Conservation (phyloP, 2,329 filamentous ascomycete genomes). For the Fusarium torreyae region DNA sequence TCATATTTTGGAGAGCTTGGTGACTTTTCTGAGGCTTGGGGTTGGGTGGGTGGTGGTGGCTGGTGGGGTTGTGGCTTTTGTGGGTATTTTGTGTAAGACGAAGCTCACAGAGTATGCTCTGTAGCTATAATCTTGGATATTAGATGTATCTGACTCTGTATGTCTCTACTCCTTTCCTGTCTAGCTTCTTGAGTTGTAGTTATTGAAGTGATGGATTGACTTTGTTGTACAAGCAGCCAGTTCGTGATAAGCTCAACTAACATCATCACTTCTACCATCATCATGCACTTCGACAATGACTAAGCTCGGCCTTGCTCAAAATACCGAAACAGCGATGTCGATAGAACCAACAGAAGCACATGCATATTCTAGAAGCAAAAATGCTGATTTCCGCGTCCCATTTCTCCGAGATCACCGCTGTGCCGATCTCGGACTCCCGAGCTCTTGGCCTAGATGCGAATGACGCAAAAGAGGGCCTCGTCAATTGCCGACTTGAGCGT, state of each 20-base stretch:
- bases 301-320: constrained; percentile 21
- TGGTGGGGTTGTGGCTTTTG: constrained; percentile 10
- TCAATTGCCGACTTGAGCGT: background rate
- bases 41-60: constrained; percentile 17
- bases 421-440: constrained; percentile 37
- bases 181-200: too few species aligned
- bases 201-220: too few species aligned
- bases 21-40: constrained; percentile 23
- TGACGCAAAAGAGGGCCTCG: constrained; percentile 13
- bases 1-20: constrained; percentile 47
- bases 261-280: background rate
- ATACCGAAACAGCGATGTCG: constrained; percentile 22
- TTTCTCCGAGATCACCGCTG: constrained; percentile 24
- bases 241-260: background rate
- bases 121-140: too few species aligned
- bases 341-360: background rate
- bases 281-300: constrained; percentile 17
- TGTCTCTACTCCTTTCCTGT: too few species aligned
- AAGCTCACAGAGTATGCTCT: background rate
- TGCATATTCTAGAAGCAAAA: background rate
- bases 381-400: background rate
- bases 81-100: background rate
- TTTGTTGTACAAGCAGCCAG: background rate
- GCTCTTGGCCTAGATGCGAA: background rate
- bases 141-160: too few species aligned